Base-by-base conservation (phyloP, 495 filamentous ascomycete genomes). In the Daldinia concentrica region DNA sequence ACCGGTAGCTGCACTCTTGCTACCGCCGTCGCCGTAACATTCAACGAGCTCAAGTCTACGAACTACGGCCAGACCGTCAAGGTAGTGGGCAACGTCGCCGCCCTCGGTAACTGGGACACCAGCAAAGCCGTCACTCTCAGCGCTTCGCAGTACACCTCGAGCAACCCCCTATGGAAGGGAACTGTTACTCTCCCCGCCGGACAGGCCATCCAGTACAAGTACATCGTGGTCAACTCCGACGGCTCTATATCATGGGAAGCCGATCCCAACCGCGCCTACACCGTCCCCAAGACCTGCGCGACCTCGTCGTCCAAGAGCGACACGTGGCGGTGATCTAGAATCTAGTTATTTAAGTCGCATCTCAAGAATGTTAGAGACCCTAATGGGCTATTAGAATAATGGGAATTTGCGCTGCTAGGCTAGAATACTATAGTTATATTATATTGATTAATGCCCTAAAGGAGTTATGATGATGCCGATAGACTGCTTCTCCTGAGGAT, bases 191-290 rank as follows among this genome's bases (percentile, higher is more conserved):
- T 92, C 2, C 76, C 83, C 0, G 83, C 84, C 0, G 89, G 90
- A 1, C 78, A 80, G 48, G 73, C 67, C 6, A 82, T 93, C 30
- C 67, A 89, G 76, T 93, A 92, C 74, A 93, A 93, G 80, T 94
- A 87, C 71, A 87, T 93, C 64, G 84, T 85, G 7, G 80, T 89
- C 36, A 79, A 82, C 54, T 75, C 78, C 3, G 83, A 88, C 74
- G 86, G 88, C 4, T 75, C 76, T 1, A 80, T 91, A 1, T 78
- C 68, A 19, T 92, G 90, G 90, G 90, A 92, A 77, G 80, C 83
- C 32, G 88, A 90, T 74, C 85, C 88, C 0, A 91, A 94, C 72
- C 84, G 84, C 48, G 78, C 75, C 6, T 89, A 84, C 68, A 87
- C 84, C 0, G 86, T 92, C 14, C 81, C 87, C 0, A 68, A 72